These are phyloP conservation scores for Entomortierella parvispora DNA, from an alignment of 192 early-diverging fungal species.

Conservation along the genomic window DNA sequence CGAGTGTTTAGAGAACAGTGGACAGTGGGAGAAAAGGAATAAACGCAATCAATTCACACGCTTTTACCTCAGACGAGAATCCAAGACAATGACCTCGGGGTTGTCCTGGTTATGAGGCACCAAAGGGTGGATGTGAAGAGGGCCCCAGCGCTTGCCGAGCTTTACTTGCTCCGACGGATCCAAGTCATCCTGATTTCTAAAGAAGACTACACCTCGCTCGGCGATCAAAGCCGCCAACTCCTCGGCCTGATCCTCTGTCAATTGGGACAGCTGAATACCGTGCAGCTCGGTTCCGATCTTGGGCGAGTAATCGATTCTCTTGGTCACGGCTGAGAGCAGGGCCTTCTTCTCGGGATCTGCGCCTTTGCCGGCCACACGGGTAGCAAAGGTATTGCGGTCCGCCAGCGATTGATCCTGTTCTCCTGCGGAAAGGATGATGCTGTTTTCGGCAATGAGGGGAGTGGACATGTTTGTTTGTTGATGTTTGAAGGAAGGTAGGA, in stretches of 20 bases:
- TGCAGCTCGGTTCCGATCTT: slow-evolving; percentile 71
- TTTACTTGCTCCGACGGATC: slow-evolving; percentile 32
- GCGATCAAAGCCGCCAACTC: slow-evolving; percentile 68
- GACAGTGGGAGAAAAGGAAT: not conserved
- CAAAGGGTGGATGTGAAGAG: slow-evolving; percentile 18
- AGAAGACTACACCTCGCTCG: slow-evolving; percentile 52
- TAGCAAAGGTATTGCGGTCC: slow-evolving; percentile 18
- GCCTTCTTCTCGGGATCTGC: slow-evolving; percentile 63
- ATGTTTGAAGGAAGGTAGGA: not conserved
- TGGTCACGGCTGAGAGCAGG: slow-evolving; percentile 57
- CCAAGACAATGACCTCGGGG: slow-evolving; percentile 34
- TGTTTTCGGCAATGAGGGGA: slow-evolving; percentile 8
- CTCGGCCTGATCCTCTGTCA: slow-evolving; percentile 64
- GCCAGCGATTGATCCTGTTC: slow-evolving; percentile 5
- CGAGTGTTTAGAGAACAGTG: not conserved
- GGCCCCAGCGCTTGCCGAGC: slow-evolving; percentile 36
- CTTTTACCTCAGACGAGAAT: slow-evolving; percentile 17
- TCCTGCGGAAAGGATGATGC: slow-evolving; percentile 14
- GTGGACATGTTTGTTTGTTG: slow-evolving; percentile 2
- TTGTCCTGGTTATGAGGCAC: slow-evolving; percentile 31
- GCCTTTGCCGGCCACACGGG: slow-evolving; percentile 43
- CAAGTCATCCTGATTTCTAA: slow-evolving; percentile 45
- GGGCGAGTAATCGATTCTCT: slow-evolving; percentile 62
- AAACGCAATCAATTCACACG: not conserved
- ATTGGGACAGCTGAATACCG: slow-evolving; percentile 62